These are phyloP conservation scores for Basidiobolus meristosporus DNA, from an alignment of 371 early-diverging fungal genomes.

Conservation along the genomic window DNA sequence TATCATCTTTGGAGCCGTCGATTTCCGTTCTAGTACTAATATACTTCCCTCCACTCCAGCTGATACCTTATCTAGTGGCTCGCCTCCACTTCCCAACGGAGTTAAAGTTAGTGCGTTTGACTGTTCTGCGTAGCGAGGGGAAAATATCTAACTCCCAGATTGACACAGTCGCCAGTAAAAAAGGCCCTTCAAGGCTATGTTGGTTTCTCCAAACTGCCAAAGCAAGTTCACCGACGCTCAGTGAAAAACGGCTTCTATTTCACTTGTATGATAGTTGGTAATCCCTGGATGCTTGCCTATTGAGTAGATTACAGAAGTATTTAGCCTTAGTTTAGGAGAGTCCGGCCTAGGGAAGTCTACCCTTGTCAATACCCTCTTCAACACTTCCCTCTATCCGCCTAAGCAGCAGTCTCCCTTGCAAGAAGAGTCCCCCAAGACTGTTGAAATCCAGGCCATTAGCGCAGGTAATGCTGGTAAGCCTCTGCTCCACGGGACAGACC, in stretches of 20 bases:
- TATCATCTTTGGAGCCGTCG: too few species aligned
- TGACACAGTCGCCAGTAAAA: background rate
- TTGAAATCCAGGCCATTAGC: conserved; percentile 81
- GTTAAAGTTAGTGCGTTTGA: too few species aligned
- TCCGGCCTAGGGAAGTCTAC: conserved; percentile 99
- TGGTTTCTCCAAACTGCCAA: conserved; percentile 95
- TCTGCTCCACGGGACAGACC: too few species aligned
- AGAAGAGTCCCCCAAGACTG: conserved; percentile 76
- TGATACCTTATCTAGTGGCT: too few species aligned
- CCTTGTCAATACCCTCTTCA: conserved; percentile 97
- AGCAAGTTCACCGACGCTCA: conserved; percentile 95
- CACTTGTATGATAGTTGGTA: conserved; percentile 93
- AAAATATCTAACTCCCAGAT: too few species aligned
- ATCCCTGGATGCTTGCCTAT: conserved; percentile 6
- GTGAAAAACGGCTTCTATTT: conserved; percentile 99
- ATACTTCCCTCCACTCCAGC: too few species aligned
- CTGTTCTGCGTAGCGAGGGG: too few species aligned
- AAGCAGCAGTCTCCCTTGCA: conserved; percentile 62
- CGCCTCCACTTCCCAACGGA: too few species aligned
- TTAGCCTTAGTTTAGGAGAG: conserved; percentile 39
- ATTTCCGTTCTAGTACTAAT: too few species aligned
- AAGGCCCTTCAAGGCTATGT: conserved; percentile 86
- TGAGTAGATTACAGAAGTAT: background rate
- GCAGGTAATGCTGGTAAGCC: conserved; percentile 26
- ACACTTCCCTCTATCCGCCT: conserved; percentile 75